Percentiles rank a stretch among this genome's conserved stretches.
phyloP scores from a whole-genome alignment of 2,329 filamentous ascomycete genomes.

The Fusarium annulatum region DNA sequence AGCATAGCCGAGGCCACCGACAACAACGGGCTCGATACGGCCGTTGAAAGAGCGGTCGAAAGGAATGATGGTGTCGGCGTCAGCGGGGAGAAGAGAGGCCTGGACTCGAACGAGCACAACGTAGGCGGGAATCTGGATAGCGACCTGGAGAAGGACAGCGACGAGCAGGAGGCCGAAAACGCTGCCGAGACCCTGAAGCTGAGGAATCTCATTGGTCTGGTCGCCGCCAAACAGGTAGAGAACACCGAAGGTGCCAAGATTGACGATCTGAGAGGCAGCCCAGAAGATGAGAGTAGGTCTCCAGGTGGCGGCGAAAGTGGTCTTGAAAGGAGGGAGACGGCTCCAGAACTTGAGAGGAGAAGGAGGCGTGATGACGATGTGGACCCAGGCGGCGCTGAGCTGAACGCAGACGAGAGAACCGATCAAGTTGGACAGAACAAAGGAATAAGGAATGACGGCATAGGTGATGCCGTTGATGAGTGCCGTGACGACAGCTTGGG shows the following conservation, averaged over 20 bases:
- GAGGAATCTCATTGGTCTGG: constrained; percentile 51
- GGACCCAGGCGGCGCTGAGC: constrained; percentile 82
- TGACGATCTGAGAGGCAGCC: constrained; percentile 63
- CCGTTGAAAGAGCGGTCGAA: constrained; percentile 90
- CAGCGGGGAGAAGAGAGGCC: constrained; percentile 84
- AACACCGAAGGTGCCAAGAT: constrained; percentile 57
- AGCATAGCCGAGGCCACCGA: constrained; percentile 78
- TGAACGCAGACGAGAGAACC: constrained; percentile 70
- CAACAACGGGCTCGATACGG: constrained; percentile 77
- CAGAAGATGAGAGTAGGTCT: constrained; percentile 73
- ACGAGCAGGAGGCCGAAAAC: constrained; percentile 57
- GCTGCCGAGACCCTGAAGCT: constrained; percentile 54
- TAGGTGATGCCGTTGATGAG: constrained; percentile 58
- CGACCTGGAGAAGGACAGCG: constrained; percentile 62
- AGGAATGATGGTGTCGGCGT: constrained; percentile 84
- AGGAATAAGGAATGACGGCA: constrained; percentile 58
- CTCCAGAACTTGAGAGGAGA: constrained; percentile 72
- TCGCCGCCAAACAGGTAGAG: constrained; percentile 59
- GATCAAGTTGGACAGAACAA: constrained; percentile 56
- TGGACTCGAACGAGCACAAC: constrained; percentile 86
- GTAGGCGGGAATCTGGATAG: constrained; percentile 79
- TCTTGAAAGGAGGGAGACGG: constrained; percentile 74
- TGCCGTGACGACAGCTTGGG: constrained; percentile 51
- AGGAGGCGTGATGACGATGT: constrained; percentile 82
- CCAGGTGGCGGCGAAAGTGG: constrained; percentile 75